A percentile compares a stretch with the other conserved stretches of the same genome.
phyloP scores from a whole-genome alignment of 441 rosid species.

The Populus hybrid region DNA sequence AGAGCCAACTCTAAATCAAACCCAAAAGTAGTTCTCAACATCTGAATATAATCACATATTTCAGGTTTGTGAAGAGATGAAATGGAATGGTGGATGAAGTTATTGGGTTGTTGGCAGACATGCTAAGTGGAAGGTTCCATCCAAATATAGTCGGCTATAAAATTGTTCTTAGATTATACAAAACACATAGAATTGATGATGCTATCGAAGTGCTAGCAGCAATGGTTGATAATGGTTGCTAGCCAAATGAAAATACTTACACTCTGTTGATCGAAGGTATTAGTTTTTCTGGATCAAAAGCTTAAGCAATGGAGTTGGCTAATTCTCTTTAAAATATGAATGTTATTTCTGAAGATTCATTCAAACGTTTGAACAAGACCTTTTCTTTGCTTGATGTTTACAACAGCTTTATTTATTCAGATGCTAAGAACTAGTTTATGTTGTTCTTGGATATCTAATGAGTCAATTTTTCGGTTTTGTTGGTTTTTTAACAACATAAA shows the following conservation, averaged over 20 bases:
- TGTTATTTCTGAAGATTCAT: slow-evolving; percentile 53
- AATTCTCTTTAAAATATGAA: slow-evolving; percentile 38
- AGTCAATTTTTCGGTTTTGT: neutral
- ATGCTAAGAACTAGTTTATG: slow-evolving; percentile 26
- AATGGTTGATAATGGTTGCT: slow-evolving; percentile 60
- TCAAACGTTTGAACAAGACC: slow-evolving; percentile 49
- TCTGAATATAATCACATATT: slow-evolving; percentile 36
- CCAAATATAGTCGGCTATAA: slow-evolving; percentile 64
- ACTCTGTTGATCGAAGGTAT: slow-evolving; percentile 43
- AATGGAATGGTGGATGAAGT: slow-evolving; percentile 65
- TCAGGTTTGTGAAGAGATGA: slow-evolving; percentile 78
- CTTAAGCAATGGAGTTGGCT: slow-evolving; percentile 71
- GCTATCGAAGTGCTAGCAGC: slow-evolving; percentile 60
- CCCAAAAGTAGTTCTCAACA: too few relatives aligned
- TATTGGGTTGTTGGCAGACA: slow-evolving; percentile 55
- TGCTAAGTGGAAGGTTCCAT: slow-evolving; percentile 47
- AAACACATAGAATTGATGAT: slow-evolving; percentile 51
- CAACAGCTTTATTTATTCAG: slow-evolving; percentile 35
- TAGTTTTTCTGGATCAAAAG: slow-evolving; percentile 62
- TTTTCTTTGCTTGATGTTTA: slow-evolving; percentile 68
- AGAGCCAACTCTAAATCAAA: too few relatives aligned
- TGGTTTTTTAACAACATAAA: too few relatives aligned
- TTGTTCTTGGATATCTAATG: neutral
- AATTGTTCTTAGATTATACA: slow-evolving; percentile 64
- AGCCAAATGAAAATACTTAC: slow-evolving; percentile 69